phyloP scores from a whole-genome alignment of 2,329 filamentous ascomycete genomes.

The Phaeosphaeriaceae sp. region DNA sequence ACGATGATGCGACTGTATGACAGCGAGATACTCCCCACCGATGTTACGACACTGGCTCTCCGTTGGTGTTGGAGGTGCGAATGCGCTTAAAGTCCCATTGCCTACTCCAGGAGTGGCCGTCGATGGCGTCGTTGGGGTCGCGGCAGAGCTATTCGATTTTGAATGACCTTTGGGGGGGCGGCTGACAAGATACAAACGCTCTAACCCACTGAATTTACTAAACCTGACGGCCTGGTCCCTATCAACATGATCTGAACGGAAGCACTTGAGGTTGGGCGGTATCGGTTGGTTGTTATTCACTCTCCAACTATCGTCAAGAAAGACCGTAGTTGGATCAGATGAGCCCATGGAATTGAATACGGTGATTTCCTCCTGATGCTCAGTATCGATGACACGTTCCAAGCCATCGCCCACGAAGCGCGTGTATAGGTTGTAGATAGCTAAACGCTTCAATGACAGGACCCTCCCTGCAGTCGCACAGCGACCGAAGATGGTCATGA shows the following conservation, averaged over 20 bases:
- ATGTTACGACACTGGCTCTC: slow-evolving; percentile 44
- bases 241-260: slow-evolving; percentile 59
- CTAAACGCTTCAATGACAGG: slow-evolving; percentile 58
- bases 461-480: slow-evolving; percentile 56
- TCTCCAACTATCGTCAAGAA: slow-evolving; percentile 64
- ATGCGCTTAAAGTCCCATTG: slow-evolving; percentile 24
- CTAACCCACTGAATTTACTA: slow-evolving; percentile 52
- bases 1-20: slow-evolving; percentile 58
- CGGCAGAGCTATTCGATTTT: slow-evolving; percentile 33
- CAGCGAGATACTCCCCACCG: slow-evolving; percentile 57
- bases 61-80: slow-evolving; percentile 29
- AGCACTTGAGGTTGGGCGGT: slow-evolving; percentile 52
- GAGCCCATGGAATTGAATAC: slow-evolving; percentile 61
- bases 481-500: slow-evolving; percentile 64
- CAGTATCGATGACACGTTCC: slow-evolving; percentile 52
- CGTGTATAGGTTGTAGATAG: slow-evolving; percentile 65
- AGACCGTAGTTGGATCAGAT: slow-evolving; percentile 56
- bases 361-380: slow-evolving; percentile 56
- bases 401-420: slow-evolving; percentile 57
- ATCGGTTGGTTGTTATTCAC: slow-evolving; percentile 28
- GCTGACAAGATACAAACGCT: slow-evolving; percentile 62
- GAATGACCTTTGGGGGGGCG: slow-evolving; percentile 26
- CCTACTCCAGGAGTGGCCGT: slow-evolving; percentile 25
- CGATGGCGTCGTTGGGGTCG: slow-evolving; percentile 39
- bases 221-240: slow-evolving; percentile 55